These are phyloP conservation scores for Acanthamoeba lenticulata DNA, from an alignment of 208 protist species.

Conservation along the genomic window DNA sequence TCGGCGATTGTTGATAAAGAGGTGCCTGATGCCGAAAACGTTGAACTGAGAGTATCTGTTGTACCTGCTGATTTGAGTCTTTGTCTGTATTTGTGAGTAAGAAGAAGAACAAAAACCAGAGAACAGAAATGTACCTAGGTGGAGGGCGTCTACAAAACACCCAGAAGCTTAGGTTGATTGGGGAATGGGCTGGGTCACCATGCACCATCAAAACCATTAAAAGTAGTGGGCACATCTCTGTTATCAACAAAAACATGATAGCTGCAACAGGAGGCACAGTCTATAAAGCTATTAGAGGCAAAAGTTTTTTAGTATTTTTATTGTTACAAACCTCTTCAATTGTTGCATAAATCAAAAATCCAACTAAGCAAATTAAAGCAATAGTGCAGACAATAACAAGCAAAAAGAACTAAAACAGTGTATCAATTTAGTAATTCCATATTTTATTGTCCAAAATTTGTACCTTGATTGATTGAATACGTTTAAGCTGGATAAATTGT, in stretches of 20 bases:
- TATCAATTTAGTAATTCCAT: too few relatives aligned
- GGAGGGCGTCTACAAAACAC: background rate
- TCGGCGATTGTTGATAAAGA: too few relatives aligned
- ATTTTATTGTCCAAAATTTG: background rate
- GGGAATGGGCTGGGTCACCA: background rate
- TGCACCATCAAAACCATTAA: background rate
- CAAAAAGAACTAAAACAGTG: background rate
- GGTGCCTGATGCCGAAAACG: too few relatives aligned
- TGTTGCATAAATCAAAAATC: background rate
- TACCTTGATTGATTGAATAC: background rate
- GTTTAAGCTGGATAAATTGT: background rate
- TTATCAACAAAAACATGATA: background rate
- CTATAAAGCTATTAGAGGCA: background rate
- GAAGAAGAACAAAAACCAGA: too few relatives aligned
- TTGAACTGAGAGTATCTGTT: too few relatives aligned
- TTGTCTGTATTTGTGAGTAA: too few relatives aligned
- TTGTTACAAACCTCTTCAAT: background rate
- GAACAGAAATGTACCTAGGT: background rate
- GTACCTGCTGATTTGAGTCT: too few relatives aligned
- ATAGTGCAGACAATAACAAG: background rate
- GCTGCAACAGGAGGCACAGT: background rate
- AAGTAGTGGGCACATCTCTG: background rate
- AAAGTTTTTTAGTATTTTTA: background rate
- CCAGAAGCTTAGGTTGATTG: background rate
- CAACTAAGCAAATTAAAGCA: background rate